phyloP scores from a whole-genome alignment of 1,284 basidiomycete genomes.

The Sanghuangporus weigelae region DNA sequence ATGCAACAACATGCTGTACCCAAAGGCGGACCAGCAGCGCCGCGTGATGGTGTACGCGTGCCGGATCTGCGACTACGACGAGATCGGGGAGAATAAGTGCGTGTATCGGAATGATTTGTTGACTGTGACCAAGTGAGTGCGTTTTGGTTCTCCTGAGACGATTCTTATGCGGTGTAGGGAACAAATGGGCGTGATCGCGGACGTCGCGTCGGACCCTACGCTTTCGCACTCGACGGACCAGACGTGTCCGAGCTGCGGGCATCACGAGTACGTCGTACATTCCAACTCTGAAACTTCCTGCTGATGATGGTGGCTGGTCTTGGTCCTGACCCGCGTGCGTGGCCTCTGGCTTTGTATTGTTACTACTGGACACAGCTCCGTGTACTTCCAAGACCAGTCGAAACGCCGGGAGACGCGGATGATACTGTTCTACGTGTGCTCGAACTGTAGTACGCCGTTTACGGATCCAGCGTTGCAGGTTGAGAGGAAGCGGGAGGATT shows the following conservation, averaged over 20 bases:
- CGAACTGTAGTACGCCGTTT: slow-evolving; percentile 78
- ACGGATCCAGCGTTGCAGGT: slow-evolving; percentile 49
- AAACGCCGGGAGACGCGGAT: slow-evolving; percentile 88
- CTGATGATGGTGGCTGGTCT: not conserved
- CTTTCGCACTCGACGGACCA: slow-evolving; percentile 69
- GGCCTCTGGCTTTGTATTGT: too few relatives aligned
- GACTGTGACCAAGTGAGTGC: slow-evolving; percentile 84
- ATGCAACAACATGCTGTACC: slow-evolving; percentile 94
- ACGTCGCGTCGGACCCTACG: slow-evolving; percentile 89
- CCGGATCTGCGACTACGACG: slow-evolving; percentile 87
- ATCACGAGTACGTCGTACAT: slow-evolving; percentile 57
- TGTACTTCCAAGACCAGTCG: slow-evolving; percentile 92
- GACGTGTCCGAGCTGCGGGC: slow-evolving; percentile 61
- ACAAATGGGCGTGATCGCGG: slow-evolving; percentile 87
- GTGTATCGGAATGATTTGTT: slow-evolving; percentile 94
- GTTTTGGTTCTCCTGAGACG: not conserved
- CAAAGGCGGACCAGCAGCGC: slow-evolving; percentile 83
- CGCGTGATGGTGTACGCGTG: slow-evolving; percentile 90
- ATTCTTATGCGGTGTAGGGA: slow-evolving; percentile 49
- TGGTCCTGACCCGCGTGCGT: not conserved
- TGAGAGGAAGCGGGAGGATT: not conserved
- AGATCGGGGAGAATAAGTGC: slow-evolving; percentile 81
- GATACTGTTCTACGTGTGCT: slow-evolving; percentile 91
- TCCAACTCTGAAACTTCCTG: not conserved
- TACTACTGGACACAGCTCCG: slow-evolving; percentile 61